Conservation (phyloP, 1,139 yeast species). For the Debaryomyces singareniensis region DNA sequence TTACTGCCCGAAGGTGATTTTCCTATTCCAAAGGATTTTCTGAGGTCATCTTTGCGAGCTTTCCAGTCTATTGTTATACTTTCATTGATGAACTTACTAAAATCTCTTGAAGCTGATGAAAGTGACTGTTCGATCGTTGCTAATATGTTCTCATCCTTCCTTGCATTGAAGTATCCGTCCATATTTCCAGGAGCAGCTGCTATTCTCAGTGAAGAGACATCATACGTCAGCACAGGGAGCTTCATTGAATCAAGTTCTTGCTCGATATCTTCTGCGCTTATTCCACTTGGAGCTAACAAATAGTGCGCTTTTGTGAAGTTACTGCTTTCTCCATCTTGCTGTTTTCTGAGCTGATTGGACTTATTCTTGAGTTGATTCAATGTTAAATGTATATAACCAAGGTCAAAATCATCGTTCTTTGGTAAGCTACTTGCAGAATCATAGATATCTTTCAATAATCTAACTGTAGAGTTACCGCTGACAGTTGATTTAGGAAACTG, state of each 20-base stretch:
- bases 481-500: neutral
- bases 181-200: conserved; percentile 16
- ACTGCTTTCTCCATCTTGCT: conserved; percentile 22
- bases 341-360: conserved; percentile 54
- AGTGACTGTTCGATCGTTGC: conserved; percentile 81
- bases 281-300: conserved; percentile 81
- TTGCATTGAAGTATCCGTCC: conserved; percentile 55
- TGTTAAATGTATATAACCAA: conserved; percentile 71
- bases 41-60: conserved; percentile 63
- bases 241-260: conserved; percentile 46
- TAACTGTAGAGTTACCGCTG: conserved; percentile 6
- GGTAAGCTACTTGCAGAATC: conserved; percentile 72
- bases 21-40: conserved; percentile 53
- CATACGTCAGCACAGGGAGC: conserved; percentile 12
- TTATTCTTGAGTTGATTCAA: conserved; percentile 71
- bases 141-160: conserved; percentile 77
- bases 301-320: conserved; percentile 86
- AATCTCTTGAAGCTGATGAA: conserved; percentile 70
- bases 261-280: conserved; percentile 83
- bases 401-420: conserved; percentile 47
- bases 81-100: conserved; percentile 68
- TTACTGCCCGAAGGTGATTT: conserved; percentile 7
- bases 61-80: conserved; percentile 83
- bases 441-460: conserved; percentile 52
- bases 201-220: conserved; percentile 4